Conservation (phyloP, 2,329 filamentous ascomycete species). For the Aspergillus luchuensis region DNA sequence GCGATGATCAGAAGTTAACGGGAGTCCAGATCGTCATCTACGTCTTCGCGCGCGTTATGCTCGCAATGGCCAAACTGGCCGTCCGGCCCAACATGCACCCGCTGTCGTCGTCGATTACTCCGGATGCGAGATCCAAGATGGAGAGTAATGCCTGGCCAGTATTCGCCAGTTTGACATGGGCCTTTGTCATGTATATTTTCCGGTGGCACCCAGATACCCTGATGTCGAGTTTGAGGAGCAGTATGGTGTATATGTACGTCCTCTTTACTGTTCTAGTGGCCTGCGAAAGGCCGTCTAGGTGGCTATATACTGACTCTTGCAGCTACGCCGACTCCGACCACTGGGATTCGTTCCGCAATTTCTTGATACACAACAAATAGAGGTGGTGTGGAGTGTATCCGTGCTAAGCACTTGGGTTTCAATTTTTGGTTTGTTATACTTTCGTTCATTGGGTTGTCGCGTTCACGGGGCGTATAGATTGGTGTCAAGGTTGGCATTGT, state of each 20-base stretch:
- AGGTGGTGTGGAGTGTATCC: neutral
- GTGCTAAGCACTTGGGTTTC: neutral
- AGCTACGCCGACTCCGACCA: constrained; percentile 78
- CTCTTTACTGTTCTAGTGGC: neutral
- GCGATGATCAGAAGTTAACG: neutral
- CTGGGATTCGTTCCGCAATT: constrained; percentile 83
- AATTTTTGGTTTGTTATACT: neutral
- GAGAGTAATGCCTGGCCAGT: constrained; percentile 81
- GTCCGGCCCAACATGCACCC: constrained; percentile 62
- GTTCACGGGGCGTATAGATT: constrained; percentile 22
- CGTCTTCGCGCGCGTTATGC: constrained; percentile 86
- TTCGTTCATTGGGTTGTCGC: neutral
- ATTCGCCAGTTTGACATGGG: constrained; percentile 91
- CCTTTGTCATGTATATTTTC: constrained; percentile 92
- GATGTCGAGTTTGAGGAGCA: constrained; percentile 86
- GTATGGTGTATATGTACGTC: constrained; percentile 95
- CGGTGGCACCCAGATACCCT: constrained; percentile 87
- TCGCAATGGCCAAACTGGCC: constrained; percentile 80
- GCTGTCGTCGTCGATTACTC: constrained; percentile 47
- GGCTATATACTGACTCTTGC: constrained; percentile 11
- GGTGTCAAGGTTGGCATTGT: constrained; percentile 16
- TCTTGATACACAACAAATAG: constrained; percentile 80
- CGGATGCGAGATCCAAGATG: constrained; percentile 52
- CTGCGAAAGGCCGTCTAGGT: neutral
- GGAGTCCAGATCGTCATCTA: constrained; percentile 85